These are phyloP conservation scores for Exophiala sp. DNA, from an alignment of 2,329 filamentous ascomycete species.

Conservation along the genomic window DNA sequence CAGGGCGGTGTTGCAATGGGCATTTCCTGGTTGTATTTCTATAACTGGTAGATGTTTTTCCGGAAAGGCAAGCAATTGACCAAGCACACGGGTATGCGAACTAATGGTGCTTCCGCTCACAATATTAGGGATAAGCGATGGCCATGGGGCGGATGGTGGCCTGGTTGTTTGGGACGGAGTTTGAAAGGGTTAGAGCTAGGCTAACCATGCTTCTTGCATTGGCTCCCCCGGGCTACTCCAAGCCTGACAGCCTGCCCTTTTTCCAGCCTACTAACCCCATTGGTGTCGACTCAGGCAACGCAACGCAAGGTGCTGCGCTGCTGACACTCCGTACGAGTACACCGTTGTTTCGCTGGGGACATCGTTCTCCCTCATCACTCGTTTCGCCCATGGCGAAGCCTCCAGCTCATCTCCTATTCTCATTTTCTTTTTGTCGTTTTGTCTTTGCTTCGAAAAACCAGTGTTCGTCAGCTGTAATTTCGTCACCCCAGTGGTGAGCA, in stretches of 20 bases:
- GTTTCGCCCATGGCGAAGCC: background rate
- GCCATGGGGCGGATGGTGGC: background rate
- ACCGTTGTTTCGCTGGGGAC: background rate
- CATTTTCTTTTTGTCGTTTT: background rate
- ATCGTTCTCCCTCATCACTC: background rate
- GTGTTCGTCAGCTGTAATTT: background rate
- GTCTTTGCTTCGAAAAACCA: background rate
- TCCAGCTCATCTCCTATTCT: background rate
- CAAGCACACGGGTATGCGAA: too few relatives aligned
- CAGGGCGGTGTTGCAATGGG: too few relatives aligned
- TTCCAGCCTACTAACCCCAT: background rate
- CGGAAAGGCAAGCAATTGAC: too few relatives aligned
- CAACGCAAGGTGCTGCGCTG: background rate
- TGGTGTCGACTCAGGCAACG: background rate
- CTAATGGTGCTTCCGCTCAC: too few relatives aligned
- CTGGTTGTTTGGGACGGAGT: background rate
- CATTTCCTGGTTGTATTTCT: too few relatives aligned
- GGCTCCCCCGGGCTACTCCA: too few relatives aligned
- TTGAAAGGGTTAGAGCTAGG: background rate
- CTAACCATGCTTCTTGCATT: too few relatives aligned
- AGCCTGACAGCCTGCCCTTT: background rate
- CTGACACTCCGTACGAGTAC: background rate
- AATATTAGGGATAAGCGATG: too few relatives aligned
- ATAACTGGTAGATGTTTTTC: too few relatives aligned
- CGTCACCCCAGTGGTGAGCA: background rate